Evolutionary conservation across 2,329 filamentous ascomycete genomes (phyloP).

Genomic region (Trichoderma pleuroti): DNA sequence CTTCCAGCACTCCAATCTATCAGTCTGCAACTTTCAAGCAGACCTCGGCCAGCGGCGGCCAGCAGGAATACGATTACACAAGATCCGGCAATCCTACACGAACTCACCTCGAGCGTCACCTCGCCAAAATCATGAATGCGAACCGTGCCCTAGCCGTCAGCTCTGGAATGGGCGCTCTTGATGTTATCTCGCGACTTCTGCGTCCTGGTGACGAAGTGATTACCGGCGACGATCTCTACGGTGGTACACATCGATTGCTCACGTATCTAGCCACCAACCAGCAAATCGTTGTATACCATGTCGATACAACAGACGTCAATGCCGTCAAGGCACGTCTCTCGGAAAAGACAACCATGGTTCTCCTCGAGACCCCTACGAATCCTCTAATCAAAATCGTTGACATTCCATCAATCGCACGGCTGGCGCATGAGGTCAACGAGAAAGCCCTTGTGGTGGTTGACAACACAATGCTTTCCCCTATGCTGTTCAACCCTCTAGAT

Average conservation of each 20-base stretch:
- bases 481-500: constrained; percentile 90
- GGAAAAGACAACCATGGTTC: constrained; percentile 86
- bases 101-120: constrained; percentile 90
- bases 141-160: constrained; percentile 86
- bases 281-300: constrained; percentile 90
- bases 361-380: constrained; percentile 95
- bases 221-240: constrained; percentile 94
- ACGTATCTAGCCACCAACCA: constrained; percentile 88
- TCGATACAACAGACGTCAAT: constrained; percentile 82
- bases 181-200: constrained; percentile 89
- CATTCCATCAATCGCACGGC: constrained; percentile 71
- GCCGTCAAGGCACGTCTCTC: constrained; percentile 66
- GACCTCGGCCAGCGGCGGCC: constrained; percentile 70
- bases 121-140: constrained; percentile 99
- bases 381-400: constrained; percentile 98
- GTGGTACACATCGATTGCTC: constrained; percentile 87
- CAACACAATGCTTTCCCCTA: constrained; percentile 97
- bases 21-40: constrained; percentile 99
- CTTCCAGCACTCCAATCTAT: constrained; percentile 95
- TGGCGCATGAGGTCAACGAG: constrained; percentile 73
- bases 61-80: constrained; percentile 94
- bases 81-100: constrained; percentile 95
- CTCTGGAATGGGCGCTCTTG: constrained; percentile 94
- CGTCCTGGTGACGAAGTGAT: constrained; percentile 94
- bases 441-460: constrained; percentile 85